Conservation (phyloP, 148 eudicot genomes). For the Tetragonia tetragonoides region DNA sequence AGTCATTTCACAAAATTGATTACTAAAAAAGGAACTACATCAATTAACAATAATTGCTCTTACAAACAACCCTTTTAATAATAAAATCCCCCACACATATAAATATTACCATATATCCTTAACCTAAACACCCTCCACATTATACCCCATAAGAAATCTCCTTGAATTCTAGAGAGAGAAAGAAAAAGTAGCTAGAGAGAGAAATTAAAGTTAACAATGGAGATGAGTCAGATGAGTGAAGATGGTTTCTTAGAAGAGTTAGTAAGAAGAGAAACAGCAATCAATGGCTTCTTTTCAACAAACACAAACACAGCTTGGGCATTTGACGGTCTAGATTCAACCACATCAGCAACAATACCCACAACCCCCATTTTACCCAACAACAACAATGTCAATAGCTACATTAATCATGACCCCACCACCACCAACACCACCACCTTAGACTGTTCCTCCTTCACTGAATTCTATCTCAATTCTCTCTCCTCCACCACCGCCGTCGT, state of each 20-base stretch:
- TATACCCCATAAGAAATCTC: neutral
- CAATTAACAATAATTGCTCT: no score
- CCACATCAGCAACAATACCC: neutral
- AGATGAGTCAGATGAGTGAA: conserved; percentile 47
- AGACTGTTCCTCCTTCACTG: conserved; percentile 23
- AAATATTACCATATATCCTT: conserved; percentile 6
- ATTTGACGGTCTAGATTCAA: conserved; percentile 27
- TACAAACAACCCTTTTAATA: conserved; percentile 2
- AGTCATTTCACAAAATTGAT: no score
- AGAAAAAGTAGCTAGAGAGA: conserved; percentile 16
- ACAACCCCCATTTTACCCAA: conserved; percentile 15
- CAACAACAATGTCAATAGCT: conserved; percentile 19
- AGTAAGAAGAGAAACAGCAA: conserved; percentile 40
- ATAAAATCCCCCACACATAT: neutral
- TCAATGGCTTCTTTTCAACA: conserved; percentile 34
- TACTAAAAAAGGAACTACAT: no score
- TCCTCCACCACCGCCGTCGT: conserved; percentile 9
- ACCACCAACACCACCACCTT: conserved; percentile 20
- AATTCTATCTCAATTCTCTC: conserved; percentile 26
- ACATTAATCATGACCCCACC: conserved; percentile 28
- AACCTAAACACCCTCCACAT: conserved; percentile 14
- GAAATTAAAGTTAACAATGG: conserved; percentile 18
- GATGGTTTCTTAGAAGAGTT: conserved; percentile 66
- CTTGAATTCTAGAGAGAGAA: neutral
- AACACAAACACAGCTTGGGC: conserved; percentile 11